Evolutionary conservation across 2,329 filamentous ascomycete species (phyloP).

Genomic region (Colletotrichum sojae): DNA sequence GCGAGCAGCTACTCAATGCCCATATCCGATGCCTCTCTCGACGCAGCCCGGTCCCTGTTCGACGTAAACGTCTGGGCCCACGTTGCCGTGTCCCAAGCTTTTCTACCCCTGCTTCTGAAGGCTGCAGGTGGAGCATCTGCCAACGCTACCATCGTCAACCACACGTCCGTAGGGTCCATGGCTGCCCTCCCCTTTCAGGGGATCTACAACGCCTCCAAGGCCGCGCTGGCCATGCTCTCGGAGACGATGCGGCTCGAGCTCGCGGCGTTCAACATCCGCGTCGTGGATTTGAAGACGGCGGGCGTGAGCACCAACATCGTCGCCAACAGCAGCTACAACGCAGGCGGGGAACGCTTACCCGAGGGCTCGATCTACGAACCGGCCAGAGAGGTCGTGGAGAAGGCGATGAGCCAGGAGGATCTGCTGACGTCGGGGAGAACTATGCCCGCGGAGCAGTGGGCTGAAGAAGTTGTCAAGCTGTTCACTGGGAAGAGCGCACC

Average conservation of each 20-base stretch:
- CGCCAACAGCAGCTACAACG: slow-evolving; percentile 35
- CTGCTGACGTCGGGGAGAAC: slow-evolving; percentile 23
- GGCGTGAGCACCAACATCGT: slow-evolving; percentile 38
- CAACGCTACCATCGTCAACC: slow-evolving; percentile 20
- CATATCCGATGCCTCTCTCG: slow-evolving; percentile 48
- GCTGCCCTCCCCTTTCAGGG: slow-evolving; percentile 22
- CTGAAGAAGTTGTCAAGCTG: slow-evolving; percentile 40
- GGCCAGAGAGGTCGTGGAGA: slow-evolving; percentile 43
- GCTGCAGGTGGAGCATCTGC: background rate
- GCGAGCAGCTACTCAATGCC: slow-evolving; percentile 47
- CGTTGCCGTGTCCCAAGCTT: slow-evolving; percentile 48
- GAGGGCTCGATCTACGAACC: slow-evolving; percentile 44
- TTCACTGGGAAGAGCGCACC: slow-evolving; percentile 40
- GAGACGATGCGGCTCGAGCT: slow-evolving; percentile 48
- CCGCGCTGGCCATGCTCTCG: slow-evolving; percentile 43
- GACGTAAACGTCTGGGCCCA: slow-evolving; percentile 50
- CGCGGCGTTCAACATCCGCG: slow-evolving; percentile 45
- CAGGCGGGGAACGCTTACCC: slow-evolving; percentile 40
- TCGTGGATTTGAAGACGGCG: slow-evolving; percentile 43
- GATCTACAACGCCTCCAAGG: slow-evolving; percentile 47
- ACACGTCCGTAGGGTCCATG: slow-evolving; percentile 42
- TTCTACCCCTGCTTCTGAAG: slow-evolving; percentile 37
- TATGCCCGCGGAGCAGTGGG: slow-evolving; percentile 43
- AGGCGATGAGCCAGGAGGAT: slow-evolving; percentile 43
- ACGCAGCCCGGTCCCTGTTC: slow-evolving; percentile 45